Evolutionary conservation across 192 early-diverging fungal genomes (phyloP).

Genomic region (Paraglomus occultum): DNA sequence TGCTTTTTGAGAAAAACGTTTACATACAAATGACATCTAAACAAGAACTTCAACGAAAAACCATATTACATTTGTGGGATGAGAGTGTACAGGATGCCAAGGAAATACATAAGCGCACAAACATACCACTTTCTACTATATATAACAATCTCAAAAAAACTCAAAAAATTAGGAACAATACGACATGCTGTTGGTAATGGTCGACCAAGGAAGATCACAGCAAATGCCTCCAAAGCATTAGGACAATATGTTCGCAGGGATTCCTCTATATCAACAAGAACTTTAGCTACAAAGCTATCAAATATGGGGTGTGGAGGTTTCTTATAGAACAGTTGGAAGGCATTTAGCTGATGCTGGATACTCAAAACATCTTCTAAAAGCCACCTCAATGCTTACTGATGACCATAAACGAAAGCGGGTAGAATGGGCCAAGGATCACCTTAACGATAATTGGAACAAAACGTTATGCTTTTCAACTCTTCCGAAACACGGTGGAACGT

Average conservation of each 20-base stretch:
- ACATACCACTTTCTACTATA: constrained; percentile 5
- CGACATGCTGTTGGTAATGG: not conserved
- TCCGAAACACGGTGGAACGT: not conserved
- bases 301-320: constrained; percentile 9
- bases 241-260: constrained; percentile 1
- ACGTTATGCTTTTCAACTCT: constrained; percentile 14
- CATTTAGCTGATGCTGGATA: constrained; percentile 5
- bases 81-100: not conserved
- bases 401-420: not conserved
- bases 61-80: not conserved
- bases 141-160: constrained; percentile 21
- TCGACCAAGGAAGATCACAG: constrained; percentile 5
- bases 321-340: constrained; percentile 1
- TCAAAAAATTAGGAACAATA: constrained; percentile 12
- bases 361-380: not conserved
- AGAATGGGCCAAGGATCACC: constrained; percentile 14
- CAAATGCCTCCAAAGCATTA: not conserved
- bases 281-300: not conserved
- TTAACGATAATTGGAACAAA: constrained; percentile 4
- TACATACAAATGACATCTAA: no score
- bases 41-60: no score
- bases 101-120: not conserved
- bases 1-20: no score
- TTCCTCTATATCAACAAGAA: not conserved
- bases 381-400: not conserved